phyloP scores from a whole-genome alignment of 2,329 filamentous ascomycete genomes.

The Claviceps sp. region DNA sequence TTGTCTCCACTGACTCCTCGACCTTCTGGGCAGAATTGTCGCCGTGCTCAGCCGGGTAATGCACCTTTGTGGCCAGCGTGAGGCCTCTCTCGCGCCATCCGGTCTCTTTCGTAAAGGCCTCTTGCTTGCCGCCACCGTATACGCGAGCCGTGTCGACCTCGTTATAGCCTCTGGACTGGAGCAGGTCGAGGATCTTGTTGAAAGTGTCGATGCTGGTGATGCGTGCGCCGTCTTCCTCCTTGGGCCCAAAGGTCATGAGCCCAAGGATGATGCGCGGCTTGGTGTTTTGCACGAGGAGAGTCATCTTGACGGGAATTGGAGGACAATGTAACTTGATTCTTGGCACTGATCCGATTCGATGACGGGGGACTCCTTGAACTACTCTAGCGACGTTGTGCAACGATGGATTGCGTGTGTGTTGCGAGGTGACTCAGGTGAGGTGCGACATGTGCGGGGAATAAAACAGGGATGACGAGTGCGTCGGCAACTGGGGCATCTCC shows the following conservation, averaged over 20 bases:
- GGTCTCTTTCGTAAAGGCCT: constrained; percentile 62
- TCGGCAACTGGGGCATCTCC: too few relatives aligned
- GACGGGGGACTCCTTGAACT: too few relatives aligned
- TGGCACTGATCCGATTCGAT: too few relatives aligned
- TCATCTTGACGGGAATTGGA: constrained; percentile 20
- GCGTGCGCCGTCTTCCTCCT: constrained; percentile 47
- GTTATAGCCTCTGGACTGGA: constrained; percentile 68
- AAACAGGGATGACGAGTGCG: too few relatives aligned
- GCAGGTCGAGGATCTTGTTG: constrained; percentile 57
- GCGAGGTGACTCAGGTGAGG: too few relatives aligned
- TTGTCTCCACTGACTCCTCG: constrained; percentile 50
- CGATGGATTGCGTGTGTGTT: too few relatives aligned
- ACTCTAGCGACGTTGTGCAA: too few relatives aligned
- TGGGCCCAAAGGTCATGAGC: constrained; percentile 72
- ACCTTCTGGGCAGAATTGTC: constrained; percentile 41
- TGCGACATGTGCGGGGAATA: too few relatives aligned
- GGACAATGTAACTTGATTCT: background rate
- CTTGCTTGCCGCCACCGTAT: constrained; percentile 61
- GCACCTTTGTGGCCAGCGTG: constrained; percentile 62
- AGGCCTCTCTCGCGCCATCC: constrained; percentile 70
- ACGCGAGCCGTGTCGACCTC: constrained; percentile 73
- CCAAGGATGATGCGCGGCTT: constrained; percentile 67
- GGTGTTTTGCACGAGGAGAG: constrained; percentile 27
- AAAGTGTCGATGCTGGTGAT: constrained; percentile 56
- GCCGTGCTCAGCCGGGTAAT: constrained; percentile 38